Evolutionary conservation across 1,139 yeast genomes (phyloP).

Genomic region (Taphrina communis): DNA sequence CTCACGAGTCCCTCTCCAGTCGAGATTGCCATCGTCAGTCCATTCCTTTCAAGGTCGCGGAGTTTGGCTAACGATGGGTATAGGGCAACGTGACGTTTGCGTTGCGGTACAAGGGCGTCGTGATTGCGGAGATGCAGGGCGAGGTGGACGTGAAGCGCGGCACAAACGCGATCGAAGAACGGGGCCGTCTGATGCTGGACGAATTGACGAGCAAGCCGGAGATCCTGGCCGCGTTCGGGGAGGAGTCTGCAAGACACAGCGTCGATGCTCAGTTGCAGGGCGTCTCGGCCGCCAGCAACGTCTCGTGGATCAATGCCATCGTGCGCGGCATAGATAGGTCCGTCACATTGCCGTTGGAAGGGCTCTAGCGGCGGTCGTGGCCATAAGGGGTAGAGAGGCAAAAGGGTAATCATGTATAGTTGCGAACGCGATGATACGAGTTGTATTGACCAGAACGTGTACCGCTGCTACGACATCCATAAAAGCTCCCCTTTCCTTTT

Average conservation of each 20-base stretch:
- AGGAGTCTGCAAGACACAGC: not conserved
- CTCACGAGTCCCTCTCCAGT: slow-evolving; percentile 8
- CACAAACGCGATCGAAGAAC: not conserved
- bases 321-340: slow-evolving; percentile 5
- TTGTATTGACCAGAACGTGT: no score
- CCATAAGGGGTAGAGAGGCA: no score
- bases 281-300: not conserved
- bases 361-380: not conserved
- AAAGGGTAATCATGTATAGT: no score
- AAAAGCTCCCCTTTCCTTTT: not conserved
- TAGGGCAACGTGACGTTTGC: slow-evolving; percentile 20
- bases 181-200: slow-evolving; percentile 3
- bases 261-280: slow-evolving; percentile 5
- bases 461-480: not conserved
- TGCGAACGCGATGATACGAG: no score
- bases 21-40: slow-evolving; percentile 4
- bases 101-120: not conserved
- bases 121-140: not conserved
- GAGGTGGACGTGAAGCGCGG: slow-evolving; percentile 11
- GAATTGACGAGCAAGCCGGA: not conserved
- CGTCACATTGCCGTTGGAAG: slow-evolving; percentile 6
- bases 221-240: not conserved
- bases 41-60: no score
- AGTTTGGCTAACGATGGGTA: not conserved
- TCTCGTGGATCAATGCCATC: slow-evolving; percentile 13